Evolutionary conservation across 129 eudicot genomes (phyloP), one percentile per base, ranked within the genome.

Genomic region (Centella asiatica): DNA sequence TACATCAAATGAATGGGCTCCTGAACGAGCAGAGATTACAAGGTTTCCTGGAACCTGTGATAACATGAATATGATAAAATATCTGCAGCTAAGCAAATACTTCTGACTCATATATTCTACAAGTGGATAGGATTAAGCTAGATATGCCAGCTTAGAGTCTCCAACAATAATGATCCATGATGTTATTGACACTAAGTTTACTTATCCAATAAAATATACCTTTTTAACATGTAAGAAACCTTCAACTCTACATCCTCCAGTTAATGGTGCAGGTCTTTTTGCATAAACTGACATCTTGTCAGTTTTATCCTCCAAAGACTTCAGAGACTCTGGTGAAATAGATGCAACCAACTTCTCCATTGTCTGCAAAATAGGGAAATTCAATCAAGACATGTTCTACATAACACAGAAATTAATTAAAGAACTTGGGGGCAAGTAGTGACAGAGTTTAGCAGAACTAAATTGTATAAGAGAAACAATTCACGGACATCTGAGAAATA

Each of bases 31-130:
- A 47, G 96, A 80, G 54, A 92, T 76, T 50, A 92, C 75, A 55
- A 92, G 96, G 79, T 87, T 84, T 13, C 99, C 99, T 29, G 99
- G 99, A 74, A 92, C 96, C 98, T 92, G 88, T n/a, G n/a, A n/a
- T n/a, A n/a, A n/a, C n/a, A n/a, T n/a, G n/a, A n/a, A n/a, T n/a
- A n/a, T n/a, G n/a, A n/a, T n/a, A n/a, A n/a, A n/a, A n/a, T n/a
- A n/a, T n/a, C n/a, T n/a, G n/a, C n/a, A n/a, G n/a, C n/a, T n/a
- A n/a, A n/a, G n/a, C n/a, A n/a, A n/a, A n/a, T n/a, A n/a, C n/a
- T n/a, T n/a, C n/a, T n/a, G n/a, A n/a, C n/a, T n/a, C n/a, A n/a
- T n/a, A n/a, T n/a, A n/a, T n/a, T n/a, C n/a, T n/a, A n/a, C n/a
- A n/a, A n/a, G n/a, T n/a, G n/a, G n/a, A n/a, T n/a, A n/a, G n/a